Conservation (phyloP, 495 filamentous ascomycete genomes). For the Aspergillus bertholletiae region DNA sequence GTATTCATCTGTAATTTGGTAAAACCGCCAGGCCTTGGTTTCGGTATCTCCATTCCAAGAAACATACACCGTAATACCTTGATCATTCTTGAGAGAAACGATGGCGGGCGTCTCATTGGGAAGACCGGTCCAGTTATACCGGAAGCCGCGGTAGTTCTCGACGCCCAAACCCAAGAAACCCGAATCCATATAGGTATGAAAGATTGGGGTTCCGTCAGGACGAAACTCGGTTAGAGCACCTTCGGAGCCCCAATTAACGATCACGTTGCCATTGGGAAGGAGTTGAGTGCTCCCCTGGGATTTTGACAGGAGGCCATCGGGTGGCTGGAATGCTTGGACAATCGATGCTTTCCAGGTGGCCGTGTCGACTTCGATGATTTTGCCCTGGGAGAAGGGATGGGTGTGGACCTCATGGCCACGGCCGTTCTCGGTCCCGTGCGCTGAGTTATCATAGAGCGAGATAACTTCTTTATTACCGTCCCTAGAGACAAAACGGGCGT, state of each 20-base stretch:
- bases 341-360: conserved; percentile 44
- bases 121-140: conserved; percentile 34
- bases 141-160: conserved; percentile 34
- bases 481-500: conserved; percentile 49
- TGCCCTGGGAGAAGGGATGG: conserved; percentile 47
- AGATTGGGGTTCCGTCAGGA: conserved; percentile 44
- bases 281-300: conserved; percentile 57
- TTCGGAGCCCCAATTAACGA: conserved; percentile 55
- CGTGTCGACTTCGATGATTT: conserved; percentile 50
- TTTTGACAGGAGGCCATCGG: conserved; percentile 47
- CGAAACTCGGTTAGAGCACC: conserved; percentile 53
- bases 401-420: conserved; percentile 41
- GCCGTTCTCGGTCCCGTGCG: conserved; percentile 38
- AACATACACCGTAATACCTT: conserved; percentile 32
- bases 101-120: conserved; percentile 32
- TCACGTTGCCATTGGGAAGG: conserved; percentile 48
- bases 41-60: conserved; percentile 45
- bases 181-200: conserved; percentile 36
- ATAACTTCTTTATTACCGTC: conserved; percentile 42
- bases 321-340: conserved; percentile 42
- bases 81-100: conserved; percentile 25
- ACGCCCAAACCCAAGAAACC: conserved; percentile 27
- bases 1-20: conserved; percentile 27
- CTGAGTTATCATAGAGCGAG: conserved; percentile 52
- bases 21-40: conserved; percentile 36